Percentiles rank a stretch among this genome's conserved stretches.
These are phyloP conservation scores for Paecilomyces dactylethromorphus DNA, from an alignment of 2,329 filamentous ascomycete species.

Conservation along the genomic window DNA sequence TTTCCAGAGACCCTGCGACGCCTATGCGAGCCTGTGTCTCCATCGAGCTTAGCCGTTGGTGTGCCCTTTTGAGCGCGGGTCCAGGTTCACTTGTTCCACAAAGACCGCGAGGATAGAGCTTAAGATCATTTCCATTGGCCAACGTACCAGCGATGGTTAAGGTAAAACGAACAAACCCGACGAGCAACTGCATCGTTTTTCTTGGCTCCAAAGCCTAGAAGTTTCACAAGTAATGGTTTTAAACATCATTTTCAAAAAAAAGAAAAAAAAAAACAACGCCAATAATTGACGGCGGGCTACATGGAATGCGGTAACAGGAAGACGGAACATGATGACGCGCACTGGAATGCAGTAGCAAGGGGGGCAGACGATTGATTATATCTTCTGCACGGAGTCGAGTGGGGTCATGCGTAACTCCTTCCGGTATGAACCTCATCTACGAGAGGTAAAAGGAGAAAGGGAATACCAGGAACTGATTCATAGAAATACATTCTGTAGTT, in stretches of 20 bases:
- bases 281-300: not conserved
- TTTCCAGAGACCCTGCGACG: constrained; percentile 12
- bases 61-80: constrained; percentile 16
- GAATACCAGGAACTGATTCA: not conserved
- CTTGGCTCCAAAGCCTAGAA: constrained; percentile 1
- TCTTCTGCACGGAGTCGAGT: not conserved
- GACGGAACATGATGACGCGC: constrained; percentile 8
- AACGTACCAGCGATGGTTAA: constrained; percentile 12
- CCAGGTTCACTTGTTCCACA: constrained; percentile 26
- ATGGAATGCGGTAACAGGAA: not conserved
- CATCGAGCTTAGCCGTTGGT: constrained; percentile 16
- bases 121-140: constrained; percentile 12
- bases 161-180: constrained; percentile 10
- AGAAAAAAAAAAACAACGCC: too few relatives aligned
- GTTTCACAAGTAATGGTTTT: not conserved
- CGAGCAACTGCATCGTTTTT: constrained; percentile 19
- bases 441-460: not conserved
- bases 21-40: constrained; percentile 7
- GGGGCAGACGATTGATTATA: constrained; percentile 2
- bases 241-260: not conserved
- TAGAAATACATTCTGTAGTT: not conserved
- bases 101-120: constrained; percentile 14
- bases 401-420: not conserved
- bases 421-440: not conserved
- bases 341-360: constrained; percentile 8